Evolutionary conservation across 2,329 filamentous ascomycete species (phyloP).

Genomic region (Colletotrichum ledebouriae): DNA sequence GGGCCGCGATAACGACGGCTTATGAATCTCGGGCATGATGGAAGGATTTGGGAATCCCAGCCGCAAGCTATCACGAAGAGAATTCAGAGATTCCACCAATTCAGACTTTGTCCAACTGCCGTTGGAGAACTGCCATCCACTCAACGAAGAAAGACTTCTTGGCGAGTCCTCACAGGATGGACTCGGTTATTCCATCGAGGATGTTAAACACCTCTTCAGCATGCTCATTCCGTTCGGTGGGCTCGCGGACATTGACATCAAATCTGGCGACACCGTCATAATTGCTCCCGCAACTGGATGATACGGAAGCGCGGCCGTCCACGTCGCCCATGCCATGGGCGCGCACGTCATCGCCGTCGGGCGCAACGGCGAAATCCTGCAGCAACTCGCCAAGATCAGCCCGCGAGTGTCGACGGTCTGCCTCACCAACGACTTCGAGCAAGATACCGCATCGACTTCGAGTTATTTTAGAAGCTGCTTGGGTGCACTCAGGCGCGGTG

Average conservation of each 20-base stretch:
- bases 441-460: constrained; percentile 47
- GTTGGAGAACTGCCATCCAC: constrained; percentile 51
- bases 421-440: constrained; percentile 55
- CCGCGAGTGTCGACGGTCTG: constrained; percentile 52
- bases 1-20: constrained; percentile 49
- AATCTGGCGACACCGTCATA: constrained; percentile 63
- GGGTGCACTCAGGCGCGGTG: background rate
- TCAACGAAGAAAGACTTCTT: constrained; percentile 49
- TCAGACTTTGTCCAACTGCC: constrained; percentile 49
- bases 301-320: constrained; percentile 63
- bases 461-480: constrained; percentile 15
- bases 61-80: constrained; percentile 45
- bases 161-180: constrained; percentile 20
- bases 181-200: constrained; percentile 56
- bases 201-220: constrained; percentile 55
- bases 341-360: constrained; percentile 47
- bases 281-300: constrained; percentile 64
- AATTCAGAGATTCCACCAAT: constrained; percentile 51
- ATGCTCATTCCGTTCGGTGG: constrained; percentile 61
- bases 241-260: constrained; percentile 55
- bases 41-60: constrained; percentile 45
- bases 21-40: constrained; percentile 49
- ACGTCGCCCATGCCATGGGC: too few relatives aligned
- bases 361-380: constrained; percentile 53
- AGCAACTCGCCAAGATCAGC: constrained; percentile 47